These are phyloP conservation scores for Scalesia atractyloides DNA, from an alignment of 129 eudicot genomes.

Conservation along the genomic window DNA sequence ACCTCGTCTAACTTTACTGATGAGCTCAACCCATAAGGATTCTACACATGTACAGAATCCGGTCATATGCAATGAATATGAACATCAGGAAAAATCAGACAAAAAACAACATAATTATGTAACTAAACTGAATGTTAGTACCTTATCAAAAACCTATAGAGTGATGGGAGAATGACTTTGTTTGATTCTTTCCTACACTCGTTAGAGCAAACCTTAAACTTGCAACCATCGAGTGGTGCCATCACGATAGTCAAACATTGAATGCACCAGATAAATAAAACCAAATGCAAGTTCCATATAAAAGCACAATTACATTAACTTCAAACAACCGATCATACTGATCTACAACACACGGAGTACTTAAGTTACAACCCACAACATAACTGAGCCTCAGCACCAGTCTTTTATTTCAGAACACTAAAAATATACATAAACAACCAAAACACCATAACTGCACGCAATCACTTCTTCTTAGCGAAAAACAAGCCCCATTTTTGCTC, in stretches of 20 bases:
- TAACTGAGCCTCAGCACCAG: conserved; percentile 13
- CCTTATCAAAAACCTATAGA: too few relatives aligned
- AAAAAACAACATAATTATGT: too few relatives aligned
- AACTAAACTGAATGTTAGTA: too few relatives aligned
- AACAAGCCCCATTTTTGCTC: conserved; percentile 97
- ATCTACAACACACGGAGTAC: conserved; percentile 31
- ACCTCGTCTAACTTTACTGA: too few relatives aligned
- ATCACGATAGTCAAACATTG: background rate
- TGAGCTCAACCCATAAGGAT: too few relatives aligned
- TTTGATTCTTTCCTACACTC: too few relatives aligned
- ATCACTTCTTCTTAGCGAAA: conserved; percentile 67
- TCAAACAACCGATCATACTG: conserved; percentile 5
- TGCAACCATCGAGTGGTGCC: background rate
- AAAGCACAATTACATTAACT: conserved; percentile 28
- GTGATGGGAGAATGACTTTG: too few relatives aligned
- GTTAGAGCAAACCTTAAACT: background rate
- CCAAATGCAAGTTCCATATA: conserved; percentile 4
- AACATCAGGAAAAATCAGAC: too few relatives aligned
- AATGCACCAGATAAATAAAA: background rate
- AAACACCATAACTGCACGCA: background rate
- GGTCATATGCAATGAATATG: too few relatives aligned
- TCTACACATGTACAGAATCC: too few relatives aligned
- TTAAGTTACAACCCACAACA: conserved; percentile 24
- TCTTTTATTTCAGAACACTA: conserved; percentile 26
- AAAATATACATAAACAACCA: background rate